These are phyloP conservation scores for Leishmania mexicana DNA, from an alignment of 208 protist genomes.

Conservation along the genomic window DNA sequence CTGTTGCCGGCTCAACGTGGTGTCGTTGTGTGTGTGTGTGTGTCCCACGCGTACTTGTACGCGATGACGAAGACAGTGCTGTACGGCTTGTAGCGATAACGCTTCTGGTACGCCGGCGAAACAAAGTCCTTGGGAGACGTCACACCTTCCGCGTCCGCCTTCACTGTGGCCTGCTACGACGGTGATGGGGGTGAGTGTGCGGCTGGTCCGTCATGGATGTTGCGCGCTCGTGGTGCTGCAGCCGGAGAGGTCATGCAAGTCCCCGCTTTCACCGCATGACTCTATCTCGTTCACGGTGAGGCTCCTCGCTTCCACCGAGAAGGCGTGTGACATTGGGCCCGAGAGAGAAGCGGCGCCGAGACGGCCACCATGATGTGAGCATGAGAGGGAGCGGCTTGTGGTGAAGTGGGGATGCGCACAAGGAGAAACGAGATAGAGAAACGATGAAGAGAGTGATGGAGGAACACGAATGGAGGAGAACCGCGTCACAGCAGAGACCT, in stretches of 20 bases:
- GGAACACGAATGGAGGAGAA: not conserved
- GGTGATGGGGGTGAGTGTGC: slow-evolving; percentile 50
- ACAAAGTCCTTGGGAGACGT: slow-evolving; percentile 2
- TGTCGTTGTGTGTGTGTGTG: not conserved
- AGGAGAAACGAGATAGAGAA: not conserved
- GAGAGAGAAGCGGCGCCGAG: too few relatives aligned
- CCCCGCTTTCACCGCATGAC: slow-evolving; percentile 9
- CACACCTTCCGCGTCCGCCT: slow-evolving; percentile 15
- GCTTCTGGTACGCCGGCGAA: slow-evolving; percentile 57
- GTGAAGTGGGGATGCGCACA: not conserved
- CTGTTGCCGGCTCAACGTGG: not conserved
- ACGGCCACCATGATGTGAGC: not conserved
- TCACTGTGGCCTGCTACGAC: slow-evolving; percentile 42
- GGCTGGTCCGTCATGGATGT: slow-evolving; percentile 6
- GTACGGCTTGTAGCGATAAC: slow-evolving; percentile 80
- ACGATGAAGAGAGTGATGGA: not conserved
- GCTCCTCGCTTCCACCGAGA: slow-evolving; percentile 12
- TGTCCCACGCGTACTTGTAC: slow-evolving; percentile 28
- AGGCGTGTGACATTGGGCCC: not conserved
- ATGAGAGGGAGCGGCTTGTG: not conserved
- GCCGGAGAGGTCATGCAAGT: slow-evolving; percentile 3
- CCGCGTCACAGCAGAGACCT: not conserved
- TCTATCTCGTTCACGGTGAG: slow-evolving; percentile 17
- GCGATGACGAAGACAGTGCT: slow-evolving; percentile 42
- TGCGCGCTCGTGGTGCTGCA: not conserved